Base-by-base conservation (phyloP, 495 filamentous ascomycete species). In the Schizothecium vesticola region DNA sequence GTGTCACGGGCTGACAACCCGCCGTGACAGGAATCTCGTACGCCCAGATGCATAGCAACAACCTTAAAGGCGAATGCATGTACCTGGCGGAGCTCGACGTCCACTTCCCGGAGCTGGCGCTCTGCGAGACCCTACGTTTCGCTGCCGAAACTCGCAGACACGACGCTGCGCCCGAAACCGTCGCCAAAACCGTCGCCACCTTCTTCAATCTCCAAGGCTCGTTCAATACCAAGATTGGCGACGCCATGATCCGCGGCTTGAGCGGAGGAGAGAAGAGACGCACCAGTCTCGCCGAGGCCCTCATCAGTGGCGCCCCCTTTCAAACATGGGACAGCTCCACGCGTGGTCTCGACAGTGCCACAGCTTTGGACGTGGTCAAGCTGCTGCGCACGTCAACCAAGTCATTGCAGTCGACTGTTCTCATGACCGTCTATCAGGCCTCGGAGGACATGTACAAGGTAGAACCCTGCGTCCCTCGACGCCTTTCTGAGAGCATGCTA, bases 21-120 rank as follows among this genome's bases (percentile, higher is more conserved):
- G 26, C 26, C 26, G 26, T 28, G 26, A 6, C 26, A 28, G 26
- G 26, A 28, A 88, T 94, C 21, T 81, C 89, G 0, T 85, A 89
- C 1, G 80, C 86, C 22, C 86, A 89, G 69, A 87, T 91, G 75
- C 80, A 85, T 58, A 84, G 86, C 71, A 80, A 85, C 66, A 93
- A 90, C 78, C 84, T 88, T 60, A 28, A 3, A 28, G 89, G 90
- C 26, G 90, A 94, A 73, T 86, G 91, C 73, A 90, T 89, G 72
- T 92, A 92, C 73, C 91, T 92, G 69, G 85, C 85, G 6, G 91
- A 94, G 78, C 90, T 92, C 65, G 92, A 95, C 68, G 81, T 87
- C 23, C 91, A 93, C 75, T 89, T 94, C 70, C 88, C 92, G 8
- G 80, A 83, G 11, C 79, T 96, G 26, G 94, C 89, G 5, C 90